Base-by-base conservation (phyloP, 192 early-diverging fungal species). In the Neocallimastix lanati region DNA sequence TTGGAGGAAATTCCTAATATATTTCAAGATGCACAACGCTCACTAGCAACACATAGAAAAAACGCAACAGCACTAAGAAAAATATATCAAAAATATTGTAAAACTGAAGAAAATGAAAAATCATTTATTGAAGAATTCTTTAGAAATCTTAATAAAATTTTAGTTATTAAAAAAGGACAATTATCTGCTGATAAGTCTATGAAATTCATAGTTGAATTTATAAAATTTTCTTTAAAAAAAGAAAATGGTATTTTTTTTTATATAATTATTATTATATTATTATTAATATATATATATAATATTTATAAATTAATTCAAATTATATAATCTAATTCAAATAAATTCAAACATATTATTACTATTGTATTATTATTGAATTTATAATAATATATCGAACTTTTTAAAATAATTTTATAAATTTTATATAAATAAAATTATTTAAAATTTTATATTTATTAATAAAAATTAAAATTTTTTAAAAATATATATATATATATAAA, bases 141-240 rank as follows among this genome's bases (percentile, higher is more conserved):
- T n/a, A 87, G 91, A 78, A 94, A 94, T 83, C 83, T 96, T 16
- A 92, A 93, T 83, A 93, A 92, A 36, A 85, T 95, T 12, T 83
- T 96, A 14, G 88, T 88, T 28, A 84, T 94, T 37, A 93, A 93
- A 82, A 93, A 92, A 83, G 89, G 90, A 38, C 89, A 93, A 81
- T 83, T 88, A 2, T 85, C 86, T 37, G 93, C 89, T 0, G 93
- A 96, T 67, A 84, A 90, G 77, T 86, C 93, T 3, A 84, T 94
- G 79, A 88, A 90, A 79, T 93, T 95, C 79, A 86, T 95, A 27
- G 91, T 91, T 28, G 84, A 89, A 0, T 95, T 93, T 85, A 86
- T 94, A 33, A 87, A 93, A 76, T 91, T 88, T 78, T 89, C 87
- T 76, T 82, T 88, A 80, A 89, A 93, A 79, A 88, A 89, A 78